Percentiles rank a stretch among this genome's conserved stretches.
phyloP scores from a whole-genome alignment of 2,329 filamentous ascomycete species.

The Monosporascus sp. region DNA sequence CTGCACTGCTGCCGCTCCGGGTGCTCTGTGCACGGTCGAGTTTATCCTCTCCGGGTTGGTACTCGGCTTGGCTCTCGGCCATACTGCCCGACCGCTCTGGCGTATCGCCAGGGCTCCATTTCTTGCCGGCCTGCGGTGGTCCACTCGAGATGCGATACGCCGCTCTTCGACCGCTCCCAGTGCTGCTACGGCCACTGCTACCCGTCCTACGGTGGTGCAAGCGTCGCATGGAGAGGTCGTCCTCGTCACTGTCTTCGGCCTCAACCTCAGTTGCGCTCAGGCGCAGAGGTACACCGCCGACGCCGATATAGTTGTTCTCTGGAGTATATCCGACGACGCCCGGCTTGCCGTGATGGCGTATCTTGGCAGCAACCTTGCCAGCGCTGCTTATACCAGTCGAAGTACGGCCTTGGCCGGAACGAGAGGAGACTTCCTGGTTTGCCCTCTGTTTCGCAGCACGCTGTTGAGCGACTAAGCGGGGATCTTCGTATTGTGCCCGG shows the following conservation, averaged over 20 bases:
- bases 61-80: slow-evolving; percentile 37
- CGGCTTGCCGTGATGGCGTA: slow-evolving; percentile 78
- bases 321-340: slow-evolving; percentile 75
- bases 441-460: slow-evolving; percentile 83
- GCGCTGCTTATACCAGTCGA: slow-evolving; percentile 58
- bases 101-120: slow-evolving; percentile 50
- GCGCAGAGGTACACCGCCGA: slow-evolving; percentile 80
- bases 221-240: slow-evolving; percentile 47
- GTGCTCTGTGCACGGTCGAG: slow-evolving; percentile 40
- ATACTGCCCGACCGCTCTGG: slow-evolving; percentile 51
- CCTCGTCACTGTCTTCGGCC: slow-evolving; percentile 76
- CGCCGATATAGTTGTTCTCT: slow-evolving; percentile 67
- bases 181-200: slow-evolving; percentile 71
- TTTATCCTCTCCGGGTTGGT: slow-evolving; percentile 20
- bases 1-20: slow-evolving; percentile 51
- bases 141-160: slow-evolving; percentile 49
- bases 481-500: slow-evolving; percentile 86
- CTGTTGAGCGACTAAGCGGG: slow-evolving; percentile 74
- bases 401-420: slow-evolving; percentile 46
- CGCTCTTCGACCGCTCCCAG: slow-evolving; percentile 46
- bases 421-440: slow-evolving; percentile 73
- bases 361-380: slow-evolving; percentile 74
- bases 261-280: slow-evolving; percentile 95
- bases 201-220: slow-evolving; percentile 65
- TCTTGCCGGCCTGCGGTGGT: slow-evolving; percentile 34